Evolutionary conservation across 192 early-diverging fungal species (phyloP).

Genomic region (Gaertneriomyces semiglobifer): DNA sequence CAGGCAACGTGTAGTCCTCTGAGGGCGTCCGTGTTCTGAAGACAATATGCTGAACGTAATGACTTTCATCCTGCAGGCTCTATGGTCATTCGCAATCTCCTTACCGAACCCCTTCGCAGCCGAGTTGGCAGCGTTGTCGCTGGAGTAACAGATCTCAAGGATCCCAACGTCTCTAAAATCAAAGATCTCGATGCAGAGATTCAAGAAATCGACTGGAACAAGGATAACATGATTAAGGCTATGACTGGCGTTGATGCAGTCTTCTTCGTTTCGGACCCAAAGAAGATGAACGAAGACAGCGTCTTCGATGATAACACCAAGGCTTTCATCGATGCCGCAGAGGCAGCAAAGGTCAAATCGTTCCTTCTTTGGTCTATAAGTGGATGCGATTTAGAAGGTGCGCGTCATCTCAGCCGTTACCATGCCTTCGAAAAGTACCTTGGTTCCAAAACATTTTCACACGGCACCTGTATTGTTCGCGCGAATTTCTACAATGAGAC

Average conservation of each 20-base stretch:
- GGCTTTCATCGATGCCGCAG: too few relatives aligned
- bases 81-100: constrained; percentile 3
- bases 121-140: constrained; percentile 3
- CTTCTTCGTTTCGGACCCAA: background rate
- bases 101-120: background rate
- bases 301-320: background rate
- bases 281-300: constrained; percentile 3
- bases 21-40: too few relatives aligned
- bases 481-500: background rate
- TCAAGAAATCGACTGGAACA: constrained; percentile 1
- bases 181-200: background rate
- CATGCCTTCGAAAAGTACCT: too few relatives aligned
- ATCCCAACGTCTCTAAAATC: background rate
- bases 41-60: too few relatives aligned
- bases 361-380: too few relatives aligned
- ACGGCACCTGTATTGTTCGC: background rate
- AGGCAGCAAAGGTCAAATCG: too few relatives aligned
- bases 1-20: too few relatives aligned
- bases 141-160: background rate
- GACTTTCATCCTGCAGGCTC: background rate
- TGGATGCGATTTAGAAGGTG: too few relatives aligned
- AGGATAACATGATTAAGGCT: background rate
- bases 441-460: background rate
- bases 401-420: too few relatives aligned
- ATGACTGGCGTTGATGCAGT: constrained; percentile 6